Conservation (phyloP, 208 protist genomes). For the Trichomonas gallinae region DNA sequence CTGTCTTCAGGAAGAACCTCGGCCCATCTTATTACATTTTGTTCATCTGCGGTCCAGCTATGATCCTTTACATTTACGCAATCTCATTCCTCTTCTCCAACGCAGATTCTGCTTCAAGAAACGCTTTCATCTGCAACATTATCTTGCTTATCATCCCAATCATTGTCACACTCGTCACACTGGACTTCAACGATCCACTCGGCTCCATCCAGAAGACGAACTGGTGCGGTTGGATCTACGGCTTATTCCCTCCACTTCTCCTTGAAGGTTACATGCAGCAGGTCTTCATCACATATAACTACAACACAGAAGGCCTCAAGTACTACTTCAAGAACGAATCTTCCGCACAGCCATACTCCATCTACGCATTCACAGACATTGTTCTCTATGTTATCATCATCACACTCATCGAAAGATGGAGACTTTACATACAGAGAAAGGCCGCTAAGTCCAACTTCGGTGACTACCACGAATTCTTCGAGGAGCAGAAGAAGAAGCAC, state of each 20-base stretch:
- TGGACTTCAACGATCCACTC: neutral
- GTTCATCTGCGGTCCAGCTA: neutral
- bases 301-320: neutral
- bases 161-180: neutral
- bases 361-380: neutral
- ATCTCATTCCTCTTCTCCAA: neutral
- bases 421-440: neutral
- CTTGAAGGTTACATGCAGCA: neutral
- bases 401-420: neutral
- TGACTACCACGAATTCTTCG: neutral
- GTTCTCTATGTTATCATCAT: neutral
- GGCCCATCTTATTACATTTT: neutral
- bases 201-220: neutral
- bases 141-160: neutral
- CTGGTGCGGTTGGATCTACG: neutral
- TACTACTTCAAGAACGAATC: neutral
- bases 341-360: neutral
- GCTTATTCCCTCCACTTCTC: neutral
- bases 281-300: neutral
- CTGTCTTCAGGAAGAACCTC: neutral
- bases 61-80: neutral
- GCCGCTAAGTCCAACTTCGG: neutral
- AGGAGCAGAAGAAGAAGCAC: neutral
- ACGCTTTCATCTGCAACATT: neutral
- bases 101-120: neutral